These are phyloP conservation scores for Hygrocybe coccinea DNA, from an alignment of 768 basidiomycete genomes.

Conservation along the genomic window DNA sequence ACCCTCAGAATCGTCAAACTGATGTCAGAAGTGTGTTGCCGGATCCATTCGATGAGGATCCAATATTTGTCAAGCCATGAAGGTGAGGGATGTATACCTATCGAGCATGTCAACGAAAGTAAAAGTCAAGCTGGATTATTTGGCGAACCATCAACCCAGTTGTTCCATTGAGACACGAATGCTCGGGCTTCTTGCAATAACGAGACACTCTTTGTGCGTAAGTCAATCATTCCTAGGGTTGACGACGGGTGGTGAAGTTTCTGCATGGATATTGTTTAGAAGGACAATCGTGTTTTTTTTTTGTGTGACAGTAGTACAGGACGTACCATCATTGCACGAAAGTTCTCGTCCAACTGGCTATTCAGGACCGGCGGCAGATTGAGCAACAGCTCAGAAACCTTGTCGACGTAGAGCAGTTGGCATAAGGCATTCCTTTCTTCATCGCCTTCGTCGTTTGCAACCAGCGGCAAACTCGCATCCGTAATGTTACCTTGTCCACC, in stretches of 20 bases:
- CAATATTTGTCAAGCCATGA: neutral
- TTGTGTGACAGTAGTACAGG: neutral
- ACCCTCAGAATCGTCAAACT: neutral
- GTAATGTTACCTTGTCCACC: neutral
- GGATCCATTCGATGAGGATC: neutral
- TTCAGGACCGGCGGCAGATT: neutral
- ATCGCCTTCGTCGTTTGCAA: neutral
- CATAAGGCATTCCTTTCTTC: neutral
- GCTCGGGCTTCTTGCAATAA: neutral
- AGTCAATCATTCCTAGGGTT: neutral
- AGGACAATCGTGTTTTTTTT: neutral
- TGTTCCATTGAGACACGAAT: neutral
- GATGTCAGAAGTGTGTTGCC: neutral
- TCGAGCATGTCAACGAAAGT: neutral
- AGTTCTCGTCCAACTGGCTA: neutral
- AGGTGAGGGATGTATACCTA: neutral
- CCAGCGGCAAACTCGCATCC: neutral
- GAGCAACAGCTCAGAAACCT: neutral
- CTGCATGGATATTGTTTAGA: too few relatives aligned
- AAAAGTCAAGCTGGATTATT: neutral
- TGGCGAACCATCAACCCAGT: neutral
- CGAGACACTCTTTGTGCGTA: neutral
- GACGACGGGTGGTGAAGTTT: too few relatives aligned
- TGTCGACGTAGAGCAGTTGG: neutral
- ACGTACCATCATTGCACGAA: neutral